phyloP scores from a whole-genome alignment of 1,284 basidiomycete species.

The Coniferiporia weirii region DNA sequence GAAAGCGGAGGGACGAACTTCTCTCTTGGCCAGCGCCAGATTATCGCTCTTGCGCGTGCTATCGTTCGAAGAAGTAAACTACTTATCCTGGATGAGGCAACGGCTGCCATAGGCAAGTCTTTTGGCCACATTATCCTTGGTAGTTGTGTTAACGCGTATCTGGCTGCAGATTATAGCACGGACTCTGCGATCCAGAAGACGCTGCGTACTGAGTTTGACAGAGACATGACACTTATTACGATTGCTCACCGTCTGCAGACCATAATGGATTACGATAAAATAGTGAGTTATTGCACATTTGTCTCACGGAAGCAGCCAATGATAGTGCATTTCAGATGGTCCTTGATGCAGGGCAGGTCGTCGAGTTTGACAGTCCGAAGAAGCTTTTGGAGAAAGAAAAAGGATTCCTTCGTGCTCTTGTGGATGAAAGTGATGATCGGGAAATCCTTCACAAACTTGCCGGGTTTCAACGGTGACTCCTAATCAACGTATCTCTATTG shows the following conservation, averaged over 20 bases:
- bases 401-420: slow-evolving; percentile 13
- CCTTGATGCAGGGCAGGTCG: slow-evolving; percentile 30
- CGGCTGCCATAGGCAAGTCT: slow-evolving; percentile 21
- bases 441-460: slow-evolving; percentile 20
- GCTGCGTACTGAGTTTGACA: slow-evolving; percentile 21
- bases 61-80: slow-evolving; percentile 28
- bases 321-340: slow-evolving; percentile 26
- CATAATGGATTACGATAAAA: slow-evolving; percentile 32
- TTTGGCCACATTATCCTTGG: slow-evolving; percentile 24
- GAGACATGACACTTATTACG: slow-evolving; percentile 30
- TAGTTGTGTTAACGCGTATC: not conserved
- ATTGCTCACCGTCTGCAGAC: slow-evolving; percentile 35
- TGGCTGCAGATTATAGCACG: slow-evolving; percentile 20
- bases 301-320: not conserved
- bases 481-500: too few relatives aligned
- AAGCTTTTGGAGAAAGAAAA: slow-evolving; percentile 10
- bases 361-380: slow-evolving; percentile 21
- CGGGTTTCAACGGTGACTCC: not conserved
- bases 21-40: slow-evolving; percentile 26
- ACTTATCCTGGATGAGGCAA: slow-evolving; percentile 32
- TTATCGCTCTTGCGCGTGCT: slow-evolving; percentile 40
- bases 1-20: slow-evolving; percentile 16
- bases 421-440: slow-evolving; percentile 17
- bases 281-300: slow-evolving; percentile 18
- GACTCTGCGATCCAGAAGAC: slow-evolving; percentile 22